Conservation (phyloP, 2,329 filamentous ascomycete species). For the Alternaria ventricosa region DNA sequence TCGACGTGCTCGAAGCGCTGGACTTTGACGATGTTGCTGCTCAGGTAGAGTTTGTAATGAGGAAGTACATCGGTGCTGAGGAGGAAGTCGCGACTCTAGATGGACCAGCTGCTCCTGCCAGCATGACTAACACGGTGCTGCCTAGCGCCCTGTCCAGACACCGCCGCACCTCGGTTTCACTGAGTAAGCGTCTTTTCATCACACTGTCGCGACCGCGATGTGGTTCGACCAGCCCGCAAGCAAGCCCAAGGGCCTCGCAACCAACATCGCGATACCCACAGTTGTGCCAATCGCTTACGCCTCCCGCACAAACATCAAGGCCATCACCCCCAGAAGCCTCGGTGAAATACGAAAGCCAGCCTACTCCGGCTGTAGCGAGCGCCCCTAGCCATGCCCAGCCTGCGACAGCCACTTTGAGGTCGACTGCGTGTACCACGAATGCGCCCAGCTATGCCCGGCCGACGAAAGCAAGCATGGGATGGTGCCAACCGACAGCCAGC, state of each 20-base stretch:
- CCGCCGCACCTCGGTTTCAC: not conserved
- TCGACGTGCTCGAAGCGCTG: not conserved
- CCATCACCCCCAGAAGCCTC: not conserved
- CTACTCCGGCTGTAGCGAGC: no score
- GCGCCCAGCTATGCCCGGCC: not conserved
- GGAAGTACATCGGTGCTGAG: not conserved
- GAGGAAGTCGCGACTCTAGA: not conserved
- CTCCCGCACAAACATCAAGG: not conserved
- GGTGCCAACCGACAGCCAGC: not conserved
- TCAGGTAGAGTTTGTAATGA: not conserved
- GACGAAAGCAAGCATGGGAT: not conserved
- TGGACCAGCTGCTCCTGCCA: not conserved
- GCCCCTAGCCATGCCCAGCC: not conserved
- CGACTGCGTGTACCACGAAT: not conserved
- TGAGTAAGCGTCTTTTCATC: not conserved
- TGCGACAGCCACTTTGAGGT: not conserved
- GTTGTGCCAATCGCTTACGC: not conserved
- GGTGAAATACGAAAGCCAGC: not conserved
- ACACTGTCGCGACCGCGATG: not conserved
- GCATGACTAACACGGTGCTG: not conserved
- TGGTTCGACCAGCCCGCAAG: accelerated
- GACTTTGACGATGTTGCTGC: not conserved
- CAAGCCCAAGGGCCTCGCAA: not conserved
- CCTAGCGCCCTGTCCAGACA: not conserved
- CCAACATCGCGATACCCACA: no score